Conservation (phyloP, 257 asterid species). For the Lantana camara region DNA sequence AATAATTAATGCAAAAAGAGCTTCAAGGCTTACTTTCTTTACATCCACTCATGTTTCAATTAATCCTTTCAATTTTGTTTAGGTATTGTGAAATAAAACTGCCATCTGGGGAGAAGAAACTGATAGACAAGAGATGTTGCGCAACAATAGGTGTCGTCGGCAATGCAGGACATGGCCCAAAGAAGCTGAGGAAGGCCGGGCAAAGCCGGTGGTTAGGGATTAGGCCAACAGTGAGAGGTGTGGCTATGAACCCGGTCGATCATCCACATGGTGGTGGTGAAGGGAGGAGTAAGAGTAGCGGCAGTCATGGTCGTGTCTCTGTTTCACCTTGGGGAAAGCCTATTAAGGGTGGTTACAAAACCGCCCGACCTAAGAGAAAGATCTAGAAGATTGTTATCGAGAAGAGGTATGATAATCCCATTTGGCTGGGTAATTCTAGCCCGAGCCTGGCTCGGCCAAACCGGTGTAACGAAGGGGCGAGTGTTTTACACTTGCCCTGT, state of each 20-base stretch:
- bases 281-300: constrained; percentile 91
- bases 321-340: constrained; percentile 91
- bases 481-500: too few species aligned
- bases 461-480: too few species aligned
- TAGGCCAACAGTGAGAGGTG: constrained; percentile 85
- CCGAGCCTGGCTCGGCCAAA: too few species aligned
- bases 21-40: too few species aligned
- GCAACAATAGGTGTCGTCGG: constrained; percentile 5
- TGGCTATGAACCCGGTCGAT: constrained; percentile 89
- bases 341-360: constrained; percentile 83
- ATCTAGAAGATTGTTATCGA: too few species aligned
- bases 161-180: neutral
- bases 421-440: too few species aligned
- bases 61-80: constrained; percentile 7
- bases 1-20: too few species aligned
- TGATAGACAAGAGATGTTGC: constrained; percentile 11
- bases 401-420: too few species aligned
- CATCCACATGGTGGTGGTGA: constrained; percentile 97
- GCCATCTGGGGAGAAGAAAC: constrained; percentile 13
- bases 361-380: constrained; percentile 66
- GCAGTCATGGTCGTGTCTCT: constrained; percentile 63
- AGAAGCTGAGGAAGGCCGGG: constrained; percentile 62
- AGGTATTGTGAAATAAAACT: constrained; percentile 47
- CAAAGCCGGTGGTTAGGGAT: constrained; percentile 78
- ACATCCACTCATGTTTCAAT: too few species aligned